A percentile compares a stretch with the other conserved stretches of the same genome.
phyloP scores from a whole-genome alignment of 495 filamentous ascomycete species.

The Aspergillus sclerotioniger region DNA sequence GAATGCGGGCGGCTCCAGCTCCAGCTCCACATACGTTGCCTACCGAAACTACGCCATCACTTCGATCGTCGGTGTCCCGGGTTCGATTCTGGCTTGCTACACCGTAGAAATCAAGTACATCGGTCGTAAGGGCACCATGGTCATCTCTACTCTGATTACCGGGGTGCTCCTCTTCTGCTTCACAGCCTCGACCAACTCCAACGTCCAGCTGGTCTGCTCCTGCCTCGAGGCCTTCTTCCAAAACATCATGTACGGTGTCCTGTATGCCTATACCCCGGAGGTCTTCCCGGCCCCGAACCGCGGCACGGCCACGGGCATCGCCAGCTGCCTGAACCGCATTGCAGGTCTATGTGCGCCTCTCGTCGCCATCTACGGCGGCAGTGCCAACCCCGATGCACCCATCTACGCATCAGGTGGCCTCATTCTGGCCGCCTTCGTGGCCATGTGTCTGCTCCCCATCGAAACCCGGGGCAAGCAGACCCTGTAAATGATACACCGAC shows the following conservation, averaged over 20 bases:
- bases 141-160: constrained; percentile 50
- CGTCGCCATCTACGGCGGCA: constrained; percentile 51
- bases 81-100: constrained; percentile 53
- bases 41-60: constrained; percentile 64
- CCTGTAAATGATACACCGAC: constrained; percentile 26
- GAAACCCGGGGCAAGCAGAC: constrained; percentile 53
- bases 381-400: constrained; percentile 43
- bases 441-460: constrained; percentile 52
- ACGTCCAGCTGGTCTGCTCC: constrained; percentile 50
- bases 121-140: constrained; percentile 61
- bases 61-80: constrained; percentile 56
- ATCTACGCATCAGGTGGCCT: constrained; percentile 53
- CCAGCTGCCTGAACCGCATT: constrained; percentile 56
- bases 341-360: constrained; percentile 58
- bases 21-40: constrained; percentile 43
- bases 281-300: constrained; percentile 59
- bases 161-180: constrained; percentile 60
- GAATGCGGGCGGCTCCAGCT: constrained; percentile 32
- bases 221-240: constrained; percentile 59
- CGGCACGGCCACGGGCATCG: constrained; percentile 58
- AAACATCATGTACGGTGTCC: constrained; percentile 63
- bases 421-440: constrained; percentile 50
- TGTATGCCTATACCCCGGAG: constrained; percentile 62
- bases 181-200: constrained; percentile 48
- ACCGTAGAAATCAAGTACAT: constrained; percentile 58